phyloP scores from a whole-genome alignment of 257 asterid species.

The Galeopsis tetrahit region DNA sequence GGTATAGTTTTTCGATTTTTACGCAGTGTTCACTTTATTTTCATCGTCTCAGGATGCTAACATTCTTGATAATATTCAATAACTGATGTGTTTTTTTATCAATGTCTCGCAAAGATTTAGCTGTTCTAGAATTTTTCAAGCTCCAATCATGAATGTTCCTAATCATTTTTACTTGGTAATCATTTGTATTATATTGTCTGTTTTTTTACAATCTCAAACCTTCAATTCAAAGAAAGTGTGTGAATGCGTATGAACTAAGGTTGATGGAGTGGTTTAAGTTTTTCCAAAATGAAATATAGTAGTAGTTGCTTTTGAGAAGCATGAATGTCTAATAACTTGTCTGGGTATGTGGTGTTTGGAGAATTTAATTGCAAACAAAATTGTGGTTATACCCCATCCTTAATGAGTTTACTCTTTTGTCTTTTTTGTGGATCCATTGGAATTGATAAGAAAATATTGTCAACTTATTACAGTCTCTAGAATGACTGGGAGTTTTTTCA shows the following conservation, averaged over 20 bases:
- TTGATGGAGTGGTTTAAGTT: conserved; percentile 19
- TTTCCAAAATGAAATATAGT: not conserved
- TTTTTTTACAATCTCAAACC: not conserved
- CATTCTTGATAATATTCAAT: not conserved
- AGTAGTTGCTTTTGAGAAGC: conserved; percentile 4
- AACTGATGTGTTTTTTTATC: not conserved
- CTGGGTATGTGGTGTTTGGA: not conserved
- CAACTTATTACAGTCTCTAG: not conserved
- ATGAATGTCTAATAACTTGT: not conserved
- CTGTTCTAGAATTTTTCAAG: not conserved
- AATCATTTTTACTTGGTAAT: not conserved
- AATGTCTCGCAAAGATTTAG: not conserved
- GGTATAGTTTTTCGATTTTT: too few relatives aligned
- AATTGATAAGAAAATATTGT: not conserved
- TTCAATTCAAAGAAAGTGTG: not conserved
- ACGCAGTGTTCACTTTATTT: too few relatives aligned
- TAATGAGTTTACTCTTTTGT: conserved; percentile 2
- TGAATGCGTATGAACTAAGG: not conserved
- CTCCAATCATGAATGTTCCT: not conserved
- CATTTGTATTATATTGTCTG: not conserved
- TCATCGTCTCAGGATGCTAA: too few relatives aligned
- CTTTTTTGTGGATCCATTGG: not conserved
- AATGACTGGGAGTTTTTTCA: not conserved
- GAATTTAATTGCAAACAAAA: not conserved
- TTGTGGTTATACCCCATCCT: not conserved